Base-by-base conservation (phyloP, 805 yeast species). In the Candida verbasci region DNA sequence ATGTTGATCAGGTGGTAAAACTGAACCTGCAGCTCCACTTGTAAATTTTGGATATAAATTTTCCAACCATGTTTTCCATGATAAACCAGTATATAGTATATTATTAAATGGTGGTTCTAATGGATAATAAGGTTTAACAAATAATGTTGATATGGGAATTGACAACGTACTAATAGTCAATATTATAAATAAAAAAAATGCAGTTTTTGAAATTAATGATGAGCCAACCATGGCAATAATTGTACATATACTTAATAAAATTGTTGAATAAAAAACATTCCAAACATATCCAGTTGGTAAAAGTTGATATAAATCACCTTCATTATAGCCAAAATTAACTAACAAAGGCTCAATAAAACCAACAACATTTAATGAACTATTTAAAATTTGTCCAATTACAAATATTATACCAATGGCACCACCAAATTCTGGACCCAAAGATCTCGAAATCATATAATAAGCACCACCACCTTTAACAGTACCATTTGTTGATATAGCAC, bases 401-500 rank as follows among this genome's bases (percentile, higher is more conserved):
- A 93, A 93, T 17, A 93, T 91, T 20, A 93, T 70, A 1, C 99
- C 99, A 45, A 93, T 91, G 3, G 96, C 84, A 3, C 98, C 98
- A 18, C 99, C 99, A 60, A 93, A 93, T 56, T 93, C 99, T 3
- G 97, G 96, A 0, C 99, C 99, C 42, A 93, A 65, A 23, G 95
- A 82, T 47, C 99, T 72, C 23, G 95, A 84, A 41, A 93, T 87
- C 97, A 93, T 93, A 52, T 88, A 93, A 56, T 93, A 93, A 0
- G 97, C 97, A 32, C 99, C 99, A 11, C 99, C 99, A 10, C 97
- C 97, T 47, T 88, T 76, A 2, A 93, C 97, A 0, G 95, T 87
- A 16, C 99, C 99, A 54, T 93, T 93, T 2, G 99, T 93, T 2
- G 97, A 87, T 42, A 93, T 93, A 1, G 98, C 98, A 38, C 95